Percentiles rank a stretch among this genome's conserved stretches.
phyloP scores from a whole-genome alignment of 73 alveolate species.

The Stentor roeselii region DNA sequence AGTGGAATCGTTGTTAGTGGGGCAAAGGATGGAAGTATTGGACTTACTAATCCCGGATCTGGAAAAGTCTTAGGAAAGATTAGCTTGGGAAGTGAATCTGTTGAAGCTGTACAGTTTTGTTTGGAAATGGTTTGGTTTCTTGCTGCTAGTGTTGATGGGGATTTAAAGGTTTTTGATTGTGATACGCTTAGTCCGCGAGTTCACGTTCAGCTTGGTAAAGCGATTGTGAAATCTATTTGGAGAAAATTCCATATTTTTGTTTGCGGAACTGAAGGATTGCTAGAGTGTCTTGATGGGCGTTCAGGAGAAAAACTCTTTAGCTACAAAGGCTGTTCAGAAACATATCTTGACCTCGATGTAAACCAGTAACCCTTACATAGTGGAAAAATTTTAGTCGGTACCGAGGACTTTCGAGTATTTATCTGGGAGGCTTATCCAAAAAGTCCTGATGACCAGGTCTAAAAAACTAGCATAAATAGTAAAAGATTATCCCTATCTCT shows the following conservation, averaged over 20 bases:
- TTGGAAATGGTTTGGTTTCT: neutral
- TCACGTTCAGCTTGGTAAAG: neutral
- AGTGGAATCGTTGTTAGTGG: neutral
- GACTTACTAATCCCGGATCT: neutral
- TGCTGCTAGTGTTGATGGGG: conserved; percentile 4
- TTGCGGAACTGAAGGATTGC: neutral
- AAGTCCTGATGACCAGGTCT: no score
- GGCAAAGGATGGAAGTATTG: neutral
- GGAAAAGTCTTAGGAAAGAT: neutral
- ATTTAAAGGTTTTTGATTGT: neutral
- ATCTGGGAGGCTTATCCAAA: no score
- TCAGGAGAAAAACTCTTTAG: neutral
- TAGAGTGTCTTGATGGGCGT: neutral
- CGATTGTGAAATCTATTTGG: conserved; percentile 14
- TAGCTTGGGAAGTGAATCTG: neutral
- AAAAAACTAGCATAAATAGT: no score
- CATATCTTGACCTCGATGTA: neutral
- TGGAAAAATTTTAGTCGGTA: neutral
- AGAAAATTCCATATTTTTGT: neutral
- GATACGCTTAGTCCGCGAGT: neutral
- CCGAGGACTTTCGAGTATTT: neutral
- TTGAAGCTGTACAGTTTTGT: conserved; percentile 13
- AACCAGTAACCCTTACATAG: neutral
- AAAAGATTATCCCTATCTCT: no score
- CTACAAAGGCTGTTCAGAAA: neutral